Evolutionary conservation across 257 asterid species (phyloP).

Genomic region (Jacaranda mimosifolia): DNA sequence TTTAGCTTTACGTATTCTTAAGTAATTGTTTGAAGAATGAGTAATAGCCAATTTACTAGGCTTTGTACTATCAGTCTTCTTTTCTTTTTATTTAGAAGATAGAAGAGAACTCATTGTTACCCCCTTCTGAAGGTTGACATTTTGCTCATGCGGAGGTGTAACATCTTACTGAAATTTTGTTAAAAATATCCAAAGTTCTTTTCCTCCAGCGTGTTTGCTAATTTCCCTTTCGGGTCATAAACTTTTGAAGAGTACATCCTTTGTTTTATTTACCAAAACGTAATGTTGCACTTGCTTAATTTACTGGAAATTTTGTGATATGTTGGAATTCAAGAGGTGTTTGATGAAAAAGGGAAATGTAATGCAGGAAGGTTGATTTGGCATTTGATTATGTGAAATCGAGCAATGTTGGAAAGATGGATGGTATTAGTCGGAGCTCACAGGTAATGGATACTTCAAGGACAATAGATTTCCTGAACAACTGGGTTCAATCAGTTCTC

Average conservation of each 20-base stretch:
- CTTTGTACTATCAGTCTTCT: neutral
- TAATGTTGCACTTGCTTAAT: neutral
- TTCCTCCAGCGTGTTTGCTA: conserved; percentile 14
- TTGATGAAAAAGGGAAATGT: conserved; percentile 38
- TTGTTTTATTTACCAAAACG: conserved; percentile 16
- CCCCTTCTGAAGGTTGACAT: neutral
- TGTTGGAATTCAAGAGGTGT: conserved; percentile 15
- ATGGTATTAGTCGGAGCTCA: conserved; percentile 35
- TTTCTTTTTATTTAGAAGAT: conserved; percentile 1
- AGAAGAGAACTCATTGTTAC: neutral
- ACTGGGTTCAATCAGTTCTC: conserved; percentile 76
- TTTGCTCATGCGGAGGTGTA: neutral
- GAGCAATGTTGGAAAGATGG: conserved; percentile 39
- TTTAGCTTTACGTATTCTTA: conserved; percentile 13
- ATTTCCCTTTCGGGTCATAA: neutral
- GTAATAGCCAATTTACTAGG: neutral
- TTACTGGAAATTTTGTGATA: neutral
- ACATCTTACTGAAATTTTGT: conserved; percentile 3
- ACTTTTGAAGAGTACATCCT: neutral
- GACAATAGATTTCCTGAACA: conserved; percentile 60
- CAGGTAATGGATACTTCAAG: conserved; percentile 74
- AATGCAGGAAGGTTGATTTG: conserved; percentile 80
- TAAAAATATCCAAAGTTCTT: neutral
- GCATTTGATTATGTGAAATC: conserved; percentile 69
- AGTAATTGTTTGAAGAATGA: neutral